A percentile compares a stretch with the other conserved stretches of the same genome.
These are phyloP conservation scores for Gaeumannomyces sp. DNA, from an alignment of 2,329 filamentous ascomycete genomes.

Conservation along the genomic window DNA sequence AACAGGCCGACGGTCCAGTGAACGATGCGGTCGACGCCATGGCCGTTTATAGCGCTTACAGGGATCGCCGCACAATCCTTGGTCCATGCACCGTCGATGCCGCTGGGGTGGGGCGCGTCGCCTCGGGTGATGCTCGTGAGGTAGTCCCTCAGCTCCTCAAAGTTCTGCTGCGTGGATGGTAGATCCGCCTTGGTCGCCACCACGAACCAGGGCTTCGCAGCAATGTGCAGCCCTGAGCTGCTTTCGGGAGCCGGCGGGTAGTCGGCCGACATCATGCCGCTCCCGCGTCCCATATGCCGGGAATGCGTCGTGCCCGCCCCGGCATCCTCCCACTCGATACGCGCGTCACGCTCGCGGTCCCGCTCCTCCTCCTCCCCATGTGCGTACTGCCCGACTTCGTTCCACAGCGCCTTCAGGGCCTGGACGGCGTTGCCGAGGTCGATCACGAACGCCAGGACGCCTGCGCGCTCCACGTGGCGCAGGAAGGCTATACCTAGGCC, in stretches of 20 bases:
- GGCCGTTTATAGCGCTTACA: constrained; percentile 80
- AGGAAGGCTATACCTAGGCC: constrained; percentile 89
- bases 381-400: constrained; percentile 81
- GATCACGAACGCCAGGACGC: constrained; percentile 88
- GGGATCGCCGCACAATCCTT: constrained; percentile 67
- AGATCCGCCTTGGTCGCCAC: constrained; percentile 90
- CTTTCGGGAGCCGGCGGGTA: constrained; percentile 19
- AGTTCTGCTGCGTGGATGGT: constrained; percentile 72
- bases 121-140: constrained; percentile 60
- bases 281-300: neutral
- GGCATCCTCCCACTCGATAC: constrained; percentile 50
- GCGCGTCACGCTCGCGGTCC: constrained; percentile 51
- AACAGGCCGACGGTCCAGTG: constrained; percentile 67
- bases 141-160: constrained; percentile 61
- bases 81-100: constrained; percentile 50
- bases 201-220: constrained; percentile 95
- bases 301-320: constrained; percentile 11
- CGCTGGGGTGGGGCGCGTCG: constrained; percentile 65
- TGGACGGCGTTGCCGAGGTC: constrained; percentile 80
- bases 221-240: constrained; percentile 59
- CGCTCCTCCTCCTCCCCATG: constrained; percentile 68
- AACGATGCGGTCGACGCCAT: constrained; percentile 72
- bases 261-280: constrained; percentile 26
- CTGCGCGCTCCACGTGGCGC: constrained; percentile 87
- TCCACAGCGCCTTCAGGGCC: constrained; percentile 79